Conservation (phyloP, 2,329 filamentous ascomycete genomes). For the Geoglossum cookeanum region DNA sequence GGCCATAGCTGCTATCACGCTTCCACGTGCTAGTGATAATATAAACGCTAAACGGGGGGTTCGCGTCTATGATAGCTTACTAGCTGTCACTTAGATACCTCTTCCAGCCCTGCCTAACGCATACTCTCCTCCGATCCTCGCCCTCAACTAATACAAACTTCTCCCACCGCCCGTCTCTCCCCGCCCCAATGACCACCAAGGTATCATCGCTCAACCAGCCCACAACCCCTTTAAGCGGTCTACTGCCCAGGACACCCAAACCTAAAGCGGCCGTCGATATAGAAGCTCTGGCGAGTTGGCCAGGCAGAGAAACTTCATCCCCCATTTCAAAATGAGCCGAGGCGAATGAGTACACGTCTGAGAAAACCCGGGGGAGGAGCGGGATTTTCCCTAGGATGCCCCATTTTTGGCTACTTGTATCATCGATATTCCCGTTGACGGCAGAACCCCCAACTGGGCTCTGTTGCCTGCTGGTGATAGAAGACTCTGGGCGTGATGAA, state of each 20-base stretch:
- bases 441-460: constrained; percentile 12
- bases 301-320: constrained; percentile 34
- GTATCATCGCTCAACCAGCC: constrained; percentile 65
- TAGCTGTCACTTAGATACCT: constrained; percentile 39
- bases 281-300: not conserved
- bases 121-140: constrained; percentile 45
- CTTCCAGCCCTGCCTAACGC: constrained; percentile 64
- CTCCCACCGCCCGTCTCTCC: constrained; percentile 70
- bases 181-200: constrained; percentile 60
- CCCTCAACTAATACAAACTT: constrained; percentile 56
- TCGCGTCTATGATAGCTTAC: not conserved
- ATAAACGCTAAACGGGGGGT: not conserved
- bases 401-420: constrained; percentile 54
- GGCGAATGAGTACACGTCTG: constrained; percentile 73
- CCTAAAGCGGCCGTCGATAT: constrained; percentile 18
- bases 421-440: constrained; percentile 20
- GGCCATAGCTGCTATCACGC: too few relatives aligned
- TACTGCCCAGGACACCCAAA: constrained; percentile 31
- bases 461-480: constrained; percentile 17
- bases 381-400: constrained; percentile 69
- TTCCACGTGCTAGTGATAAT: too few relatives aligned
- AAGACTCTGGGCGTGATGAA: constrained; percentile 17
- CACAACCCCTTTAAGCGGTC: constrained; percentile 63
- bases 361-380: constrained; percentile 69
- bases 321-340: constrained; percentile 67